Base-by-base conservation (phyloP, 106 monocot species). In the Acorus gramineus region DNA sequence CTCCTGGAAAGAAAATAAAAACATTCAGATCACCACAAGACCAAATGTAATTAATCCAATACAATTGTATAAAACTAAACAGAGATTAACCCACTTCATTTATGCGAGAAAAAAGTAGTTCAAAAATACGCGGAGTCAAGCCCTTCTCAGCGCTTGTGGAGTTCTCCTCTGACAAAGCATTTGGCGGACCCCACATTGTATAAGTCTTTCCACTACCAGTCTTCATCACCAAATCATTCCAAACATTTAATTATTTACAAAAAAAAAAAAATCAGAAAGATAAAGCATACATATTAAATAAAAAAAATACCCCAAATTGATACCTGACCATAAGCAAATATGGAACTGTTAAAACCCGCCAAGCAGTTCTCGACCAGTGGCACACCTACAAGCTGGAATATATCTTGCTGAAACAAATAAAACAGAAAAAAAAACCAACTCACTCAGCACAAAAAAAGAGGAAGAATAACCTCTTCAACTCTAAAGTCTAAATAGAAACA, bases 301-400 rank as follows among this genome's bases (percentile, higher is more conserved):
- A 46, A 11, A 59, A 53, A 4, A 50, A 28, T 28, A 28, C 28
- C 28, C 28, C 28, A 28, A 28, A 28, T 28, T 28, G 28, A 28
- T 67, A 99, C 98, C 98, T 92, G 98, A 7, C 98, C 98, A 63
- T 99, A 99, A 8, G 98, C 92, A 82, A 99, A 99, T 47, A 99
- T 99, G 56, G 98, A 99, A 66, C 98, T 99, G 66, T 99, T 99
- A 57, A 92, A 92, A 7, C 98, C 98, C 10, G 81, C 83, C 76
- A 99, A 72, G 76, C 98, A 99, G 67, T 99, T 99, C 63, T 99
- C 98, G 48, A 99, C 98, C 69, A 99, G 70, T 1, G 98, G 98
- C 62, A 86, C 59, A 14, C 98, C 98, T n/a, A 92, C 86, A 11
- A 92, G 86, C 7, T 77, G 67, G 60, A 88, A 99, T 56, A 92